These are phyloP conservation scores for Stagonosporopsis vannaccii DNA, from an alignment of 2,329 filamentous ascomycete genomes.

Conservation along the genomic window DNA sequence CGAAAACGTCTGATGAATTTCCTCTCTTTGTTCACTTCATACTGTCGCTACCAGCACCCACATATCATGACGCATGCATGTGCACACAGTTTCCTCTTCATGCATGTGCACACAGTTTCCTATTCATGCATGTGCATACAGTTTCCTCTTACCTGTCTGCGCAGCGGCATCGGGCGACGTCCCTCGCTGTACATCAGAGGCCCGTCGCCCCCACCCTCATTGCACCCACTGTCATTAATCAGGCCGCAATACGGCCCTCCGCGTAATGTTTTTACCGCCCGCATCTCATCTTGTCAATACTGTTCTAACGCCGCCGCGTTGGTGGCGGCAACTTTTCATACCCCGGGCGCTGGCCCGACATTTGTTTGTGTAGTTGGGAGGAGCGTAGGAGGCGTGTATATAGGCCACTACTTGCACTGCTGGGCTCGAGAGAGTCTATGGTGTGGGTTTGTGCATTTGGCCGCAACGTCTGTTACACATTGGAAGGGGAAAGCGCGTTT, in stretches of 20 bases:
- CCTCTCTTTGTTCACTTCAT: slow-evolving; percentile 27
- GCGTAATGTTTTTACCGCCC: slow-evolving; percentile 12
- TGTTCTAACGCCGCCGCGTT: neutral
- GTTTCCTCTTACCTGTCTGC: slow-evolving; percentile 13
- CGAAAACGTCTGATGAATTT: slow-evolving; percentile 53
- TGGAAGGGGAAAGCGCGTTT: neutral
- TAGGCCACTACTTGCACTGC: neutral
- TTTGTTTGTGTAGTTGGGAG: neutral
- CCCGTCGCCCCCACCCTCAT: neutral
- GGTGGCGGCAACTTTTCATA: slow-evolving; percentile 6
- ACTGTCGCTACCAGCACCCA: slow-evolving; percentile 31
- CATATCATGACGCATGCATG: slow-evolving; percentile 36
- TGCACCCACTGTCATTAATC: slow-evolving; percentile 9
- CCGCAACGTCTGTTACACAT: neutral
- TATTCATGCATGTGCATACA: slow-evolving; percentile 34
- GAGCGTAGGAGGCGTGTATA: neutral
- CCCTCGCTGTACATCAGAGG: neutral
- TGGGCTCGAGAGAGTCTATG: neutral
- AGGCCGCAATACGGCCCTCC: slow-evolving; percentile 6
- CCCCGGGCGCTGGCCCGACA: slow-evolving; percentile 9
- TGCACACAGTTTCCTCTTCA: no score
- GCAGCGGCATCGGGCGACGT: neutral
- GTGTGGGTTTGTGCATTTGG: slow-evolving; percentile 3
- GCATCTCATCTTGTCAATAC: slow-evolving; percentile 10
- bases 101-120: slow-evolving; percentile 32